Evolutionary conservation across 176 grass and related monocot genomes (phyloP).

Genomic region (Oryza coarctata): DNA sequence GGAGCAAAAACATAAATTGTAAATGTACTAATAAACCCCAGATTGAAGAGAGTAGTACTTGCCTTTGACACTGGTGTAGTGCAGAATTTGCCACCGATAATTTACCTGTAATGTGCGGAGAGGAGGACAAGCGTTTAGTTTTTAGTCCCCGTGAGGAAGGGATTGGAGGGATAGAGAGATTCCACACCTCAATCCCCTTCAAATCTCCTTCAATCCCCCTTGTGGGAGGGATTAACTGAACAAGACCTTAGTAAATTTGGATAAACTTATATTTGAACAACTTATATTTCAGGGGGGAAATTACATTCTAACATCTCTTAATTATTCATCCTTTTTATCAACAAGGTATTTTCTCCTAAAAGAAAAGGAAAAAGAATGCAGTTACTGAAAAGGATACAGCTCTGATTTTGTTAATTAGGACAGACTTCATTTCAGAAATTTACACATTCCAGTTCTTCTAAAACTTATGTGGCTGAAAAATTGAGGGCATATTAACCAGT

Average conservation of each 20-base stretch:
- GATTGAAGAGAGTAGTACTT: neutral
- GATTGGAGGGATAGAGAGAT: no score
- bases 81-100: constrained; percentile 3
- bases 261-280: neutral
- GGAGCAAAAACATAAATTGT: neutral
- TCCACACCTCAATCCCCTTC: no score
- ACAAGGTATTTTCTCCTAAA: neutral
- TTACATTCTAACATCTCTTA: neutral
- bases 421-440: neutral
- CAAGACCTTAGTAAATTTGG: neutral
- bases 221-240: no score
- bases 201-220: no score
- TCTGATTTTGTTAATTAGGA: neutral
- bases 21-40: neutral
- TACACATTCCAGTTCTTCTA: neutral
- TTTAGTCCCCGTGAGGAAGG: no score
- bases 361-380: neutral
- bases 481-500: neutral
- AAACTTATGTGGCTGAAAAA: neutral
- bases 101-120: constrained; percentile 15
- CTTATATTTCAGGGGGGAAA: neutral
- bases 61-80: neutral
- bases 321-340: neutral
- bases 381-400: neutral
- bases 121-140: neutral